phyloP scores from a whole-genome alignment of 148 eudicot species.

The Beta vulgaris region DNA sequence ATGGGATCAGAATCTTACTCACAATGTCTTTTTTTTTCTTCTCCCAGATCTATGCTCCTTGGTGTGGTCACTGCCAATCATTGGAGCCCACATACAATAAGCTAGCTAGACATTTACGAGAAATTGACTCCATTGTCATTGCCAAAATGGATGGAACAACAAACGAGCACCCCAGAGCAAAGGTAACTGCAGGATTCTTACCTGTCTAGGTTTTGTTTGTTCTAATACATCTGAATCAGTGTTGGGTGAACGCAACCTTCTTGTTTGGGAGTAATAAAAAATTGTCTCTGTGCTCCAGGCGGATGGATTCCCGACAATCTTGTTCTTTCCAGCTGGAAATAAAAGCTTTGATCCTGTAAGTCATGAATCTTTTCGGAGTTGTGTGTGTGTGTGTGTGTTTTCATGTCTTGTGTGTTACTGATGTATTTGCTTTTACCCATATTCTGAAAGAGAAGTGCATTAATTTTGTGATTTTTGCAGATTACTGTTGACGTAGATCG shows the following conservation, averaged over 20 bases:
- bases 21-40: constrained; percentile 2
- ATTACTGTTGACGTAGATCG: constrained; percentile 65
- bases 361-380: not conserved
- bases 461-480: constrained; percentile 32
- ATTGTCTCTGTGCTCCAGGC: constrained; percentile 41
- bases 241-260: not conserved
- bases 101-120: constrained; percentile 77
- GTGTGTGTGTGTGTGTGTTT: not conserved
- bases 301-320: constrained; percentile 88
- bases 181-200: constrained; percentile 42
- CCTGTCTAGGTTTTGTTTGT: not conserved
- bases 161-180: constrained; percentile 85
- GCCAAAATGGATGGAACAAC: constrained; percentile 99
- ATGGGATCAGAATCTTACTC: constrained; percentile 2
- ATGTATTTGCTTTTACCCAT: not conserved
- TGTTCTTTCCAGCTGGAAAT: constrained; percentile 89
- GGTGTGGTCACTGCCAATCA: constrained; percentile 97
- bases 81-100: constrained; percentile 86
- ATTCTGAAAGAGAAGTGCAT: constrained; percentile 4
- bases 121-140: constrained; percentile 67
- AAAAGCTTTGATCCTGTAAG: constrained; percentile 83
- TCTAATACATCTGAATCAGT: not conserved
- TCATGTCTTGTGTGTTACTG: not conserved
- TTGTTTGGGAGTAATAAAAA: not conserved
- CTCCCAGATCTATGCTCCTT: constrained; percentile 78